Evolutionary conservation across 139 green algal species (phyloP).

Genomic region (Asterochloris sp.): DNA sequence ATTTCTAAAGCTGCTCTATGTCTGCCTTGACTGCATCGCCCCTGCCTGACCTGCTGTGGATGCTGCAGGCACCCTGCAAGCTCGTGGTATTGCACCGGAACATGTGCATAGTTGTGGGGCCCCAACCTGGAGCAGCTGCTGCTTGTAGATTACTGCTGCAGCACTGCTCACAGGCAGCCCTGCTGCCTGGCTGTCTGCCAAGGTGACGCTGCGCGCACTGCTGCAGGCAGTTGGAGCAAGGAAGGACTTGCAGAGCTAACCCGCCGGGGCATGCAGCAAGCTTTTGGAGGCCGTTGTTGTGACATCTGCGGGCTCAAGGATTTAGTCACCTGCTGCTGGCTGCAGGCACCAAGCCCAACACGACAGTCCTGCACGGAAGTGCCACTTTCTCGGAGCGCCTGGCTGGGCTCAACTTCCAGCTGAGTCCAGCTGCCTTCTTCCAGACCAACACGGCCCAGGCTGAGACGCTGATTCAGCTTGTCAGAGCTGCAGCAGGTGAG

Average conservation of each 20-base stretch:
- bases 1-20: no score
- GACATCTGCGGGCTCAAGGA: no score
- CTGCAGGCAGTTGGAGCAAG: neutral
- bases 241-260: neutral
- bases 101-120: no score
- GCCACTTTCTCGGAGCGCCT: slow-evolving; percentile 47
- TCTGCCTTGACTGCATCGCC: no score
- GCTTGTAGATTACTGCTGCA: no score
- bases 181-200: neutral
- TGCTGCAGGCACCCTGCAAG: no score
- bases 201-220: neutral
- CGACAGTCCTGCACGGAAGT: slow-evolving; percentile 25
- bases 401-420: slow-evolving; percentile 58
- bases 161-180: no score
- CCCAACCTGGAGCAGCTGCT: no score
- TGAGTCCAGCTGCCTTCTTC: slow-evolving; percentile 82
- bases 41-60: no score
- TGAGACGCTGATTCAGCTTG: slow-evolving; percentile 61
- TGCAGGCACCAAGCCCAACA: neutral
- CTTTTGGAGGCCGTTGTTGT: no score
- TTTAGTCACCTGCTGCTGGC: no score
- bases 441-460: slow-evolving; percentile 84
- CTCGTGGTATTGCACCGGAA: no score
- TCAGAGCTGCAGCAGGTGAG: slow-evolving; percentile 40
- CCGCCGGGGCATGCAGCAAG: neutral